Evolutionary conservation across 2,329 filamentous ascomycete species (phyloP).

Genomic region (Aphanoascus verrucosus): DNA sequence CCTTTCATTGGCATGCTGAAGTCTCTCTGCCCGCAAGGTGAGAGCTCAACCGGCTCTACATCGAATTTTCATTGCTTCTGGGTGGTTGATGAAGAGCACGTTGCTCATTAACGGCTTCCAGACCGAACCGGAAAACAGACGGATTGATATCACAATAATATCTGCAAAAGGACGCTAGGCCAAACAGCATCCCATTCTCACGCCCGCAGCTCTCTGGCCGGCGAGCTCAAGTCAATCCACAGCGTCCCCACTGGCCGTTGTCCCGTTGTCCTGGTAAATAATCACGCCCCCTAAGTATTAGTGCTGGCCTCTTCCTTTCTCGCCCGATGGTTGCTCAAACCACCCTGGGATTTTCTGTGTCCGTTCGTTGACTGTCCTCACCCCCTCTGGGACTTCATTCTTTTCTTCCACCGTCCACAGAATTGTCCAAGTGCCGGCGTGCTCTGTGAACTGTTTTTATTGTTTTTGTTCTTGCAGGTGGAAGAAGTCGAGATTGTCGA

Average conservation of each 20-base stretch:
- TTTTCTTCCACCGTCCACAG: background rate
- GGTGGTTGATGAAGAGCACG: background rate
- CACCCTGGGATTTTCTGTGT: too few relatives aligned
- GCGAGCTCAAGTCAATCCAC: background rate
- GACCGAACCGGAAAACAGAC: background rate
- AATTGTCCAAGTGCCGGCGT: background rate
- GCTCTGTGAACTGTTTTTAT: too few relatives aligned
- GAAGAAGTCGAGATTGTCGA: too few relatives aligned
- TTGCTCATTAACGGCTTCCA: constrained; percentile 1
- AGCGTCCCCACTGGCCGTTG: constrained; percentile 1
- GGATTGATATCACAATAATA: too few relatives aligned
- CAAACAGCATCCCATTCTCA: constrained; percentile 1
- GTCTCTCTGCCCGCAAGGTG: background rate
- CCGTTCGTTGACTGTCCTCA: background rate
- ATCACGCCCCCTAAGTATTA: background rate
- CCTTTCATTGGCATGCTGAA: background rate
- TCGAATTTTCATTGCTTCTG: background rate
- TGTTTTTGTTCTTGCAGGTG: too few relatives aligned
- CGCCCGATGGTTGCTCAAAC: background rate
- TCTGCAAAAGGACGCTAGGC: background rate
- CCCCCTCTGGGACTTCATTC: background rate
- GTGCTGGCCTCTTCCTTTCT: background rate
- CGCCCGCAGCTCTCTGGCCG: background rate
- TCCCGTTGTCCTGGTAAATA: constrained; percentile 6
- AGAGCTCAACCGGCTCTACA: too few relatives aligned